Evolutionary conservation across 331 rosid genomes (phyloP), one percentile per base, ranked within the genome.

Genomic region (Phaseolus coccineus): DNA sequence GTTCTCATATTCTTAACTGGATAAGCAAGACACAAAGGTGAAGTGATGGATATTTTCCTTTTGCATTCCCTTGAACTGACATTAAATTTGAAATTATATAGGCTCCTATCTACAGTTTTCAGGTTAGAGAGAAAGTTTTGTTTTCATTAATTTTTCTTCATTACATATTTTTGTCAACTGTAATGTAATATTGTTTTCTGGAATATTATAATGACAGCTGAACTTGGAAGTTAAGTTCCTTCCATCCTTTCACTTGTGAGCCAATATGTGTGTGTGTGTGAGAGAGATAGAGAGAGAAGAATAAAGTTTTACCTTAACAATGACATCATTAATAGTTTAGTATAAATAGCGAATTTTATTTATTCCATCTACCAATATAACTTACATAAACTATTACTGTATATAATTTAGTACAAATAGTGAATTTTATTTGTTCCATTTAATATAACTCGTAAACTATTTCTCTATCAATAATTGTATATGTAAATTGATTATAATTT

Each of bases 1-100:
- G 94, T 77, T 84, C 76, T 25, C 85, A 58, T 71, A 84, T 95
- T 86, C 84, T 92, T 78, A 90, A 92, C 65, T 92, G 97, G 97
- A 89, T 91, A 85, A 76, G 75, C 61, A 80, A 78, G 83, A 91
- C 90, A 31, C 96, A 90, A 48, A 47, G 33, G 76, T 78, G 81
- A 83, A 78, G 78, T 47, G 47, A 28, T 46, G 65, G 53, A 77
- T 57, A 25, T 27, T 86, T 61, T 31, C 40, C n/a, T 31, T 62
- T 16, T 57, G 22, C 72, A 28, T 78, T 78, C 56, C 59, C 79
- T 70, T 79, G 77, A 74, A 63, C 40, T 53, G 46, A 80, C 58
- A 53, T 57, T 73, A 30, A 48, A 19, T 76, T 66, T 58, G 74
- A 50, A 63, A 64, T 74, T 25, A 52, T 33, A 72, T 2, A 69